Evolutionary conservation across 805 yeast genomes (phyloP).

Genomic region (Diddensiella santjacobensis): DNA sequence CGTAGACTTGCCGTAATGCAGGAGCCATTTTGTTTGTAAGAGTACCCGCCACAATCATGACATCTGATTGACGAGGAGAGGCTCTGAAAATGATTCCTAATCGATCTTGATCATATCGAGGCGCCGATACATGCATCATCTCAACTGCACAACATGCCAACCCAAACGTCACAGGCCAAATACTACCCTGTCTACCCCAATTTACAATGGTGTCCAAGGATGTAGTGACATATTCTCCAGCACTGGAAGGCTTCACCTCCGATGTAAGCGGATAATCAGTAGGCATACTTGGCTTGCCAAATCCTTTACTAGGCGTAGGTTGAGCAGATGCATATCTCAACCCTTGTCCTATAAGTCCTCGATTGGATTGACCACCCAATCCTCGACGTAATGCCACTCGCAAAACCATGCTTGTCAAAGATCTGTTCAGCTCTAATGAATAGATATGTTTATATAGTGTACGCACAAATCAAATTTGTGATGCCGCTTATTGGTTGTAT

Average conservation of each 20-base stretch:
- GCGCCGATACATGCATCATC: constrained; percentile 92
- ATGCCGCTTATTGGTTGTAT: background rate
- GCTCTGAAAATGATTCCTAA: constrained; percentile 91
- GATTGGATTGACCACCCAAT: background rate
- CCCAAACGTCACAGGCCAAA: constrained; percentile 93
- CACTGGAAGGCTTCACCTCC: constrained; percentile 54
- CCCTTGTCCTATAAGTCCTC: background rate
- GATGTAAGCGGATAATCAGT: constrained; percentile 69
- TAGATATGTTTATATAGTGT: background rate
- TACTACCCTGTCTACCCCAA: constrained; percentile 90
- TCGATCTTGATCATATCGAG: constrained; percentile 89
- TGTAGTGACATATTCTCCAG: constrained; percentile 77
- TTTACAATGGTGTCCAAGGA: constrained; percentile 76
- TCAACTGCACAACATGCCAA: constrained; percentile 92
- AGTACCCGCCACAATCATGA: constrained; percentile 90
- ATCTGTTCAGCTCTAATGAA: too few species aligned
- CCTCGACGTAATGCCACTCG: background rate
- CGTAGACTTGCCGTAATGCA: constrained; percentile 86
- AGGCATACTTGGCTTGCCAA: constrained; percentile 38
- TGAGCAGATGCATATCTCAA: constrained; percentile 5
- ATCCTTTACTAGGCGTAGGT: background rate
- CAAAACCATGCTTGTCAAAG: background rate
- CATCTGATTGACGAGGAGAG: constrained; percentile 88
- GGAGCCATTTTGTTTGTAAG: constrained; percentile 93
- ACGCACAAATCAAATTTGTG: background rate